These are phyloP conservation scores for Grifola frondosa DNA, from an alignment of 1,284 basidiomycete genomes.

Conservation along the genomic window DNA sequence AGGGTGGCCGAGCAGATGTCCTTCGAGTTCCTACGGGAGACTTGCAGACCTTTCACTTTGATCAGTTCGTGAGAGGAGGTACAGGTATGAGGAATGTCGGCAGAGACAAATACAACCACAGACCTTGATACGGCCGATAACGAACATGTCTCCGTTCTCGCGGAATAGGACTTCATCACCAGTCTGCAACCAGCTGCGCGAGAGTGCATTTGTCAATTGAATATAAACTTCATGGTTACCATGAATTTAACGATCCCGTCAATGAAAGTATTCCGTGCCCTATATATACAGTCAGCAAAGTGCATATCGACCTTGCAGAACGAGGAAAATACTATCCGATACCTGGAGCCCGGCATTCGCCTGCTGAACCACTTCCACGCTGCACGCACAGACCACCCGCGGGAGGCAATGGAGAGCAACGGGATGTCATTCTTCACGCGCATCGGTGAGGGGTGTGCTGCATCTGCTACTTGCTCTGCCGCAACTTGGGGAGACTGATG, in stretches of 20 bases:
- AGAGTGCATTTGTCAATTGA: no score
- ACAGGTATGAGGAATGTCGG: not conserved
- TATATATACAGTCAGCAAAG: slow-evolving; percentile 23
- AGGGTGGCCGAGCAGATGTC: slow-evolving; percentile 59
- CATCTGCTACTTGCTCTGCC: no score
- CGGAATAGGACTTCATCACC: slow-evolving; percentile 67
- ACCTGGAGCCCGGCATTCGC: no score
- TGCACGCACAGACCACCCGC: no score
- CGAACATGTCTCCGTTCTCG: slow-evolving; percentile 56
- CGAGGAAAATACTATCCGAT: no score
- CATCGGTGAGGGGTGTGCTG: no score
- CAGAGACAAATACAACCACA: no score
- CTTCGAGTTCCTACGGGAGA: slow-evolving; percentile 48
- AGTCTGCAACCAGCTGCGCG: slow-evolving; percentile 61
- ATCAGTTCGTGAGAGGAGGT: slow-evolving; percentile 27
- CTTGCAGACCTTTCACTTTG: slow-evolving; percentile 34
- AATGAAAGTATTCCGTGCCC: slow-evolving; percentile 58
- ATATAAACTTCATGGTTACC: not conserved
- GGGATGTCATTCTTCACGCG: no score
- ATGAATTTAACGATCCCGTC: slow-evolving; percentile 32
- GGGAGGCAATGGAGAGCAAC: no score
- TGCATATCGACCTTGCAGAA: no score
- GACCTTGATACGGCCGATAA: slow-evolving; percentile 71
- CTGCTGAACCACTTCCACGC: no score
- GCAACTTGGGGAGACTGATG: no score